Base-by-base conservation (phyloP, 179 eudicot species). In the Silene vulgaris region DNA sequence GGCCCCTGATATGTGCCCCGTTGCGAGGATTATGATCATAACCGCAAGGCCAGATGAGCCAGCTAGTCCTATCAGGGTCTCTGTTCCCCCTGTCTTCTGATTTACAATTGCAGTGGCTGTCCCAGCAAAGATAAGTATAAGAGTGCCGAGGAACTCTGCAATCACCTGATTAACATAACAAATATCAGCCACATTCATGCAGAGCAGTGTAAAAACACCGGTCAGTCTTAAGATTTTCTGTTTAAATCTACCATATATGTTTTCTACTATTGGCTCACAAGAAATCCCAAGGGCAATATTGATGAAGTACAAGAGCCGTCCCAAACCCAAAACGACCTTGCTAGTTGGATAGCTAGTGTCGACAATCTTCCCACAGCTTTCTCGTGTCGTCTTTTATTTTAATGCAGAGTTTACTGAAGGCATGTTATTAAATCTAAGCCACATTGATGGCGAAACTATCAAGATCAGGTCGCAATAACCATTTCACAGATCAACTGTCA, bases 1-100 rank as follows among this genome's bases (percentile, higher is more conserved):
- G 64, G 98, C 97, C 9, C 98, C 98, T 0, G 98, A 93, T 76
- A 93, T 93, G 80, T 93, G 98, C 13, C 97, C 98, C 0, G 92
- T 90, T 1, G 98, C 82, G 72, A 93, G 86, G 43, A 93, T 93
- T 67, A 91, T 82, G 8, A 89, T 86, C 98, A 93, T 93, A 40
- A 91, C 98, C 0, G 96, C 98, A 17, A 93, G 90, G 45, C 98
- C 98, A 0, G 88, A 60, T 69, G 97, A 87, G 57, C 88, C 92
- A 0, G 98, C 97, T 2, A 86, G 84, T 21, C 98, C 97, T 3
- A 93, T 75, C 1, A 93, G 90, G 7, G 96, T 90, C 77, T 91
- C 97, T 3, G 97, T 71, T 72, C 97, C 97, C 19, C 82, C 71
- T 71, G 89, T 85, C 86, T 90, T 91, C 76, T 93, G 88, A 86